Base-by-base conservation (phyloP, 2,329 filamentous ascomycete genomes). In the Paraphoma chrysanthemicola region DNA sequence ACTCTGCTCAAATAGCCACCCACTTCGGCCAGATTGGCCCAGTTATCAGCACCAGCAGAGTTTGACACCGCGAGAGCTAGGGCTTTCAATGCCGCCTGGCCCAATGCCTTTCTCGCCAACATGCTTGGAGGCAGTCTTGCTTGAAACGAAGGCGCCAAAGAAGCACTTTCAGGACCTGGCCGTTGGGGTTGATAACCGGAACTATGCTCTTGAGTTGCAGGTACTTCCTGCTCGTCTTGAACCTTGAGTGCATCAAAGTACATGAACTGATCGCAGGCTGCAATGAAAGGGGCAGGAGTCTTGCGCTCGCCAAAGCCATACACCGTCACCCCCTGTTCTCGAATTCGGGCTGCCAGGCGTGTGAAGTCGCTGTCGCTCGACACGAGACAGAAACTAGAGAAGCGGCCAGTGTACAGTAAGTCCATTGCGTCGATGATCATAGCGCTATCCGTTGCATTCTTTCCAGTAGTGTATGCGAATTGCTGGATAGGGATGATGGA, bases 381-480 rank as follows among this genome's bases (percentile, higher is more conserved):
- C 14, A 73, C 71, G 23, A 75, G 54, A 48, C 71, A 76, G 54
- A 76, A 76, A 14, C 64, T 67, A 28, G 68, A 65, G 52, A 73
- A 73, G n/a, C 70, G 66, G 14, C 61, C 66, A 7, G 70, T 74
- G 55, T 75, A 74, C 6, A 76, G 56, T 12, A 76, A 56, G 48
- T 75, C 71, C 72, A 75, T 77, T 14, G 72, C 71, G 41, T 76
- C 67, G 28, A 74, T 75, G 43, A 75, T 75, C 73, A 76, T 76
- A 1, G 68, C 69, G 17, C 68, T 68, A 30, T 73, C 67, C 1
- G 70, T 74, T 16, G 70, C 64, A 17, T 73, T 73, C 51, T 73
- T 73, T n/a, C 64, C 64, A 1, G 59, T 68, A 1, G 70, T 74
- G 48, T 72, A 72, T 6, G 69, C 68, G 42, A 70, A 70, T 48